These are phyloP conservation scores for Globisporangium splendens DNA, from an alignment of 352 stramenopile genomes.

Conservation along the genomic window DNA sequence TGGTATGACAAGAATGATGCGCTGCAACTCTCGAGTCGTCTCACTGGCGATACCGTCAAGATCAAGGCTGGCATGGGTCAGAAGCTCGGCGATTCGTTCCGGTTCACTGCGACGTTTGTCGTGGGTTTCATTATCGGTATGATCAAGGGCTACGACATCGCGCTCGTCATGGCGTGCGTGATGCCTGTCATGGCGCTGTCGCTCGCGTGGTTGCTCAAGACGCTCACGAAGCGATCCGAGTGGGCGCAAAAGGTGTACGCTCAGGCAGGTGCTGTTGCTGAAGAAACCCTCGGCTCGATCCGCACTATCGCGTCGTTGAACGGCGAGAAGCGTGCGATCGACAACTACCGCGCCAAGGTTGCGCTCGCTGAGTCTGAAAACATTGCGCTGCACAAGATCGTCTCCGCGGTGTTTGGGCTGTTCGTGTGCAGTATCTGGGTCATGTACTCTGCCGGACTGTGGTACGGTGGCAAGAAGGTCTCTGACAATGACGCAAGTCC, in stretches of 20 bases:
- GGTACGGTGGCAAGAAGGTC: conserved; percentile 53
- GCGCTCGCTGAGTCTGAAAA: conserved; percentile 28
- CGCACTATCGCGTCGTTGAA: conserved; percentile 40
- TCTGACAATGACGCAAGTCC: conserved; percentile 24
- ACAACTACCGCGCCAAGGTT: conserved; percentile 29
- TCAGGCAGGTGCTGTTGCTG: conserved; percentile 37
- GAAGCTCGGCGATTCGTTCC: conserved; percentile 33
- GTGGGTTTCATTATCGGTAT: conserved; percentile 36
- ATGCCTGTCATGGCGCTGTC: conserved; percentile 30
- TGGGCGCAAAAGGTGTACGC: conserved; percentile 33
- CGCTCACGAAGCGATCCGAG: no score
- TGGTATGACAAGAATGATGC: no score
- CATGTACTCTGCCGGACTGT: conserved; percentile 44
- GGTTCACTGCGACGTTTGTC: conserved; percentile 24
- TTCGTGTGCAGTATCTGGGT: conserved; percentile 45
- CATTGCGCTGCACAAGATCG: conserved; percentile 30
- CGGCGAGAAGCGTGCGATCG: conserved; percentile 28
- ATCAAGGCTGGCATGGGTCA: conserved; percentile 36
- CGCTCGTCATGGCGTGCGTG: conserved; percentile 33
- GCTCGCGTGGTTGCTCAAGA: no score
- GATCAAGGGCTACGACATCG: conserved; percentile 35
- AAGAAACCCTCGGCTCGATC: conserved; percentile 49
- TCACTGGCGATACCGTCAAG: no score
- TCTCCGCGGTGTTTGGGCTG: conserved; percentile 21
- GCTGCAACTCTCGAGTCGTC: no score